phyloP scores from a whole-genome alignment of 495 filamentous ascomycete genomes.

The Penicillium ochrochloron region DNA sequence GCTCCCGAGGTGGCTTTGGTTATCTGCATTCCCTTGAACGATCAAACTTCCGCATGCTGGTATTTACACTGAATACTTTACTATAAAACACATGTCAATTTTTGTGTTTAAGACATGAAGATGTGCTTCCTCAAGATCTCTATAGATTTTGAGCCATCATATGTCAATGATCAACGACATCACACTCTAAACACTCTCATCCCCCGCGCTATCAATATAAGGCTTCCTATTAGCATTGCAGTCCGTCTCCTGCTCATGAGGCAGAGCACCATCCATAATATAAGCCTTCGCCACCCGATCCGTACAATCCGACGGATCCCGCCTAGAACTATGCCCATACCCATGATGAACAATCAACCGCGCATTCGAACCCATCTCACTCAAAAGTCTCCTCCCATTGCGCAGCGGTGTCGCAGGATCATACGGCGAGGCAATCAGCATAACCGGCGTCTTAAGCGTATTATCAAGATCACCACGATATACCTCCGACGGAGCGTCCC shows the following conservation, averaged over 20 bases:
- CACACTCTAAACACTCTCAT: not conserved
- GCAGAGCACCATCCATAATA: conserved; percentile 20
- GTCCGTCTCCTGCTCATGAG: conserved; percentile 14
- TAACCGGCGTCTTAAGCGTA: conserved; percentile 22
- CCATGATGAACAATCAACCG: conserved; percentile 25
- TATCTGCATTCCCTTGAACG: no score
- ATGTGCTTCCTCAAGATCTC: no score
- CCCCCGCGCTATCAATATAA: not conserved
- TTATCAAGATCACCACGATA: conserved; percentile 28
- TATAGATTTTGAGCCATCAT: no score
- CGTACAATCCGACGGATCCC: conserved; percentile 24
- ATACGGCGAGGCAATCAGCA: conserved; percentile 24
- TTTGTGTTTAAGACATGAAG: no score
- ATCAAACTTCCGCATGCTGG: no score
- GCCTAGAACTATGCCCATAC: conserved; percentile 24
- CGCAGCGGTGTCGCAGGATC: conserved; percentile 27
- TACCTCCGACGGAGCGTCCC: conserved; percentile 23
- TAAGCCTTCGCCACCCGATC: conserved; percentile 23
- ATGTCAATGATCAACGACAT: not conserved
- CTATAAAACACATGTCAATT: no score
- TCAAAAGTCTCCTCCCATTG: conserved; percentile 24
- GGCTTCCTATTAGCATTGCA: conserved; percentile 24
- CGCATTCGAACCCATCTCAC: conserved; percentile 26
- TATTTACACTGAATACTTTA: no score
- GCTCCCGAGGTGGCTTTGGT: no score